Percentiles rank a stretch among this genome's conserved stretches.
Conservation (phyloP, 1,284 basidiomycete species). For the Sporisorium sorghi region DNA sequence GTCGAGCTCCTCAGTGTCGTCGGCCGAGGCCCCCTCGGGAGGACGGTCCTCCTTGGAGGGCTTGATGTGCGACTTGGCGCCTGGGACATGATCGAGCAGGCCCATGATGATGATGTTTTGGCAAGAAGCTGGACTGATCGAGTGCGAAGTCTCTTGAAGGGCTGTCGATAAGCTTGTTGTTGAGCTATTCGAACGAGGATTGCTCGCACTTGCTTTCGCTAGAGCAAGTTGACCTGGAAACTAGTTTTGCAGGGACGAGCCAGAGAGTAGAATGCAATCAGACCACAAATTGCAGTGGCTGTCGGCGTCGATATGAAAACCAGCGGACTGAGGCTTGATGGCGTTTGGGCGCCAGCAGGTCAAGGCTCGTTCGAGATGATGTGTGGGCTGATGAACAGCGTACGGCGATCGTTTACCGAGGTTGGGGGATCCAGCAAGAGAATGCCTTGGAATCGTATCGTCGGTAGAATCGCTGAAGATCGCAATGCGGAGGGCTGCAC, state of each 20-base stretch:
- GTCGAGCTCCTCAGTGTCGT: constrained; percentile 70
- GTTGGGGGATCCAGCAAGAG: neutral
- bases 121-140: neutral
- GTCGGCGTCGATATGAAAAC: neutral
- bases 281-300: neutral
- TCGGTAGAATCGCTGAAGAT: neutral
- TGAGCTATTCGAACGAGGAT: neutral
- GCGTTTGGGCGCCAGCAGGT: neutral
- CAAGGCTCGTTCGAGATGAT: neutral
- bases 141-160: neutral
- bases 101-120: constrained; percentile 50
- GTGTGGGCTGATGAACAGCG: constrained; percentile 1
- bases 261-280: neutral
- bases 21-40: constrained; percentile 66
- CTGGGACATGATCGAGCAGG: constrained; percentile 62
- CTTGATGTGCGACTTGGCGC: constrained; percentile 54
- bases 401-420: neutral
- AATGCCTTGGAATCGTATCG: neutral
- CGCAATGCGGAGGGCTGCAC: too few species aligned
- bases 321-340: neutral
- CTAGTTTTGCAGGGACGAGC: neutral
- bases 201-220: neutral
- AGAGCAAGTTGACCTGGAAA: too few species aligned
- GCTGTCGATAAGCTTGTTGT: neutral
- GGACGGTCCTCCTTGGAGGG: constrained; percentile 62